Percentiles rank a stretch among this genome's conserved stretches.
phyloP scores from a whole-genome alignment of 345 rosid genomes.

The Salix purpurea region DNA sequence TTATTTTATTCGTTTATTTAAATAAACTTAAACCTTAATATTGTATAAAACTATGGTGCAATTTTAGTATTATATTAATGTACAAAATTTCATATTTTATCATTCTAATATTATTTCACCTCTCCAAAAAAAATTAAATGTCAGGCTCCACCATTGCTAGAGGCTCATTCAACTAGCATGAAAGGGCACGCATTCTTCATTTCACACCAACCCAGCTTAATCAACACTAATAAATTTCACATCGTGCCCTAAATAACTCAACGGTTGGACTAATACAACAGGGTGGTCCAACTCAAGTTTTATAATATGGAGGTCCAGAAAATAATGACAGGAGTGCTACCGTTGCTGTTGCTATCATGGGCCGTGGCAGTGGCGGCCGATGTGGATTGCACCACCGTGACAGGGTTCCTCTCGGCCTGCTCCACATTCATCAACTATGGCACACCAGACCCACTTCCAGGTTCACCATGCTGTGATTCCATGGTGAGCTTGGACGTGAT shows the following conservation, averaged over 20 bases:
- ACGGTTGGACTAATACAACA: not conserved
- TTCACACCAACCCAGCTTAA: conserved; percentile 25
- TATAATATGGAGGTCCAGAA: conserved; percentile 5
- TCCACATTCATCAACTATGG: conserved; percentile 18
- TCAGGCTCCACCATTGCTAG: not conserved
- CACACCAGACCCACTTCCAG: conserved; percentile 26
- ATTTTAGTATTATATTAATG: no score
- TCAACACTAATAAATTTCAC: conserved; percentile 7
- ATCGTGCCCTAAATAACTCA: not conserved
- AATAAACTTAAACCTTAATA: no score
- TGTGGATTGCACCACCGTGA: conserved; percentile 52
- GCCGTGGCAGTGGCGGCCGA: conserved; percentile 17
- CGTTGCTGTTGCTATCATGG: conserved; percentile 7
- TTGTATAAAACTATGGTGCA: no score
- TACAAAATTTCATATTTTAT: no score
- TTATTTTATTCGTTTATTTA: no score
- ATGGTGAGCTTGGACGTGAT: conserved; percentile 13
- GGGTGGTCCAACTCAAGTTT: not conserved
- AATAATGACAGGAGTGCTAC: not conserved
- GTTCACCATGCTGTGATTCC: conserved; percentile 26
- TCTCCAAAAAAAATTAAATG: no score
- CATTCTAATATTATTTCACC: no score
- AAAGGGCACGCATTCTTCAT: conserved; percentile 19
- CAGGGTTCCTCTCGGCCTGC: conserved; percentile 20
- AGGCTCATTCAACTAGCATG: conserved; percentile 22